Evolutionary conservation across 805 yeast genomes (phyloP).

Genomic region (Yarrowia bubula): DNA sequence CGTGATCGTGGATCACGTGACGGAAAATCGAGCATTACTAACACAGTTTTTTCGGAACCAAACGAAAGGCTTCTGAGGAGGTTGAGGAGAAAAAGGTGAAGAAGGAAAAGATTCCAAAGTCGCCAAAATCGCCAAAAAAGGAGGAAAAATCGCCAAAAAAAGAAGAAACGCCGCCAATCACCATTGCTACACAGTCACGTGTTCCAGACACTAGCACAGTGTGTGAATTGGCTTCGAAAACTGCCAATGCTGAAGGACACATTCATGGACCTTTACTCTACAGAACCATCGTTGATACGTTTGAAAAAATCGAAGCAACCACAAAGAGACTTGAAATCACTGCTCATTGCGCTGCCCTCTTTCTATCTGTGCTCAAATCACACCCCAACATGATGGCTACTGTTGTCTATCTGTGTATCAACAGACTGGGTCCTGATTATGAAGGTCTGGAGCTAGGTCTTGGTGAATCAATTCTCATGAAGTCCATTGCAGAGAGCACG

Average conservation of each 20-base stretch:
- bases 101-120: neutral
- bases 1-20: neutral
- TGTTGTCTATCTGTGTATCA: constrained; percentile 81
- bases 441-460: constrained; percentile 91
- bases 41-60: constrained; percentile 21
- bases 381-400: constrained; percentile 57
- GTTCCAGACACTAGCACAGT: neutral
- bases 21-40: too few relatives aligned
- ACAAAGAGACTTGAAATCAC: constrained; percentile 82
- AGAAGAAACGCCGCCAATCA: neutral
- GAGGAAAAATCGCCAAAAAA: neutral
- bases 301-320: constrained; percentile 75
- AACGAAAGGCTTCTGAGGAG: constrained; percentile 18
- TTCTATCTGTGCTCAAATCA: constrained; percentile 57
- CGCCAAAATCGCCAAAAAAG: neutral
- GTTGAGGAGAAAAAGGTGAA: neutral
- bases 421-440: constrained; percentile 91
- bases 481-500: constrained; percentile 85
- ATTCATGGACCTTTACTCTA: constrained; percentile 39
- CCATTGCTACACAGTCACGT: neutral
- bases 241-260: neutral
- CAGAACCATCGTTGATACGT: constrained; percentile 55
- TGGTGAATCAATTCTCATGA: constrained; percentile 85
- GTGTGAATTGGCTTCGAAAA: constrained; percentile 2
- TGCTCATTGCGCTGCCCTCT: constrained; percentile 70